Evolutionary conservation across 73 alveolate genomes (phyloP), one percentile per base, ranked within the genome.

Genomic region (Paramecium biaurelia): DNA sequence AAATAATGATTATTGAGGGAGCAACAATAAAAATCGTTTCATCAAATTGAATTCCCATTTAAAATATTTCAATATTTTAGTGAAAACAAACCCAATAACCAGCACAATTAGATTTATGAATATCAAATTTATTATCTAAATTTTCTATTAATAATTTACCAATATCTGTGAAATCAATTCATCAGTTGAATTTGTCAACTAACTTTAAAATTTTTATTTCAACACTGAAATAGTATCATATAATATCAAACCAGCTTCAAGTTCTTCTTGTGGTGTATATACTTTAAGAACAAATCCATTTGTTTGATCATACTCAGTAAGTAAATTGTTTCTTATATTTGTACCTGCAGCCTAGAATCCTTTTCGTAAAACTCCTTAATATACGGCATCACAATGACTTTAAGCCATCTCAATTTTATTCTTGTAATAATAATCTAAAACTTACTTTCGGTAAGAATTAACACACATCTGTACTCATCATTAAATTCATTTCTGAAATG

Each of bases 321-420:
- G 43, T 43, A 79, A 45, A 24, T 15, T 47, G 6, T 79, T 63
- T 43, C 76, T 79, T 41, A 79, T 45, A 0, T 21, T 15, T 5
- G 72, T 79, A 12, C 28, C 45, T 6, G 90, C 72, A 42, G 37
- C 63, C 43, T 79, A 47, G 7, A 79, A 79, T 5, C 90, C 90
- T 41, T 34, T 79, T 4, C 90, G 5, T 7, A 79, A 43, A 5
- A 79, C 90, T 23, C 90, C 90, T 23, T 47, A 24, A 79, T 79
- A 79, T 4, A 79, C 70, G 4, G 34, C 56, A 79, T 79, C 90
- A 79, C 90, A 79, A 79, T 79, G 90, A n/a, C 24, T 11, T 79
- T 79, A 45, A 15, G 90, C 90, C 32, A 45, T 4, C 28, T 79
- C 90, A 1, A 32, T 34, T 38, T 45, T 79, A 23, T 79, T 24